Evolutionary conservation across 2,329 filamentous ascomycete genomes (phyloP).

Genomic region (Hypocrella siamensis): DNA sequence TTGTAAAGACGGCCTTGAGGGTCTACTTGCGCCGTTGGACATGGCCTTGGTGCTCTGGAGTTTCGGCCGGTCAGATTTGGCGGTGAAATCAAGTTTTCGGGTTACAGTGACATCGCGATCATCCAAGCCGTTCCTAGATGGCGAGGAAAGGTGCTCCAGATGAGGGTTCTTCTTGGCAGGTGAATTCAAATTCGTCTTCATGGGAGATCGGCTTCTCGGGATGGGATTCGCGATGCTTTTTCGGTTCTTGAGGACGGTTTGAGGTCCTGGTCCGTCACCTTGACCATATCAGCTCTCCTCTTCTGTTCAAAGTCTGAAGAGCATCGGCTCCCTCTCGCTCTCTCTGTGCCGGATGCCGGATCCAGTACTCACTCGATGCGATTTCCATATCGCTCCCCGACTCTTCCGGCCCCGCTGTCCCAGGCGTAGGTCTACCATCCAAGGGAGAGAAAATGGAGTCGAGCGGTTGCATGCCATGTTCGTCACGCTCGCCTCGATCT

Average conservation of each 20-base stretch:
- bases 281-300: neutral
- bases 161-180: conserved; percentile 48
- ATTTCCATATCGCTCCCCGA: conserved; percentile 36
- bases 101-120: conserved; percentile 27
- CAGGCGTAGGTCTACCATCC: conserved; percentile 28
- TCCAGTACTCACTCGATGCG: conserved; percentile 25
- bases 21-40: conserved; percentile 11
- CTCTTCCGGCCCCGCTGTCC: conserved; percentile 11
- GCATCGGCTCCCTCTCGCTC: too few relatives aligned
- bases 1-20: conserved; percentile 1
- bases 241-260: conserved; percentile 34
- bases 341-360: neutral
- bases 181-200: conserved; percentile 44
- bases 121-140: conserved; percentile 22
- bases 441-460: conserved; percentile 84
- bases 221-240: conserved; percentile 31
- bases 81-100: conserved; percentile 37
- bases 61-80: conserved; percentile 6
- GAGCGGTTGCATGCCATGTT: conserved; percentile 80
- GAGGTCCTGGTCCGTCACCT: conserved; percentile 39
- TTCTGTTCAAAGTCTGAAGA: neutral
- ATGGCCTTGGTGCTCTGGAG: conserved; percentile 4
- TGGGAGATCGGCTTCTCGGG: conserved; percentile 39
- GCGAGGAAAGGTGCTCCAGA: conserved; percentile 36
- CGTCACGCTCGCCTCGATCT: conserved; percentile 69